Base-by-base conservation (phyloP, 805 yeast genomes). In the Torulaspora delbrueckii region DNA sequence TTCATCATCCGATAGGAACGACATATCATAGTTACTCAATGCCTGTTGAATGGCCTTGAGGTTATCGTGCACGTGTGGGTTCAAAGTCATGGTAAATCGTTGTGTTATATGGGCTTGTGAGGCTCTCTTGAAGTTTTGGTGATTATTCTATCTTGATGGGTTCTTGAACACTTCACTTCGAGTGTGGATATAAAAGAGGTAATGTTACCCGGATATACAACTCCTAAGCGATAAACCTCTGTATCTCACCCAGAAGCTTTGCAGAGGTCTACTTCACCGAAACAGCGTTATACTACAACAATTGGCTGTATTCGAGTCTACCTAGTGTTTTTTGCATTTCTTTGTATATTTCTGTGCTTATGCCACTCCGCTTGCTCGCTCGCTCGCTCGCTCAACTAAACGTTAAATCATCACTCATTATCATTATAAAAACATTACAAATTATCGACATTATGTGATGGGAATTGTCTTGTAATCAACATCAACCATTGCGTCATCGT, bases 391-490 rank as follows among this genome's bases (percentile, higher is more conserved):
- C 34, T 19, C 22, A 10, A 14, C 41, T 27, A 37, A 37, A 37
- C 41, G 16, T 27, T 16, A 37, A 37, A 6, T 10, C 31, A 22
- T 28, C n/a, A 39, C n/a, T 32, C 25, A 28, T 28, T 28, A 39
- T 8, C 32, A 37, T 14, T 40, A 16, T 16, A 40, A 40, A 40
- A 22, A 32, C 43, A 32, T 32, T 40, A 40, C n/a, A 27, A 26
- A 39, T 37, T 16, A 40, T 19, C 13, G 23, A 40, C 16, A 23
- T 24, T 40, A 40, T 12, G 12, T 40, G 34, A 40, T 31, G 26
- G 84, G 83, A 40, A 72, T 57, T n/a, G 86, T 75, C 59, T 63
- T 72, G 60, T 82, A 83, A 54, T 79, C 82, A 14, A 84, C 84
- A 46, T 76, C 78, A 41, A 84, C 82, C 67, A 75, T 64, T 14